Evolutionary conservation across 192 early-diverging fungal species (phyloP).

Genomic region (Podila epigama): DNA sequence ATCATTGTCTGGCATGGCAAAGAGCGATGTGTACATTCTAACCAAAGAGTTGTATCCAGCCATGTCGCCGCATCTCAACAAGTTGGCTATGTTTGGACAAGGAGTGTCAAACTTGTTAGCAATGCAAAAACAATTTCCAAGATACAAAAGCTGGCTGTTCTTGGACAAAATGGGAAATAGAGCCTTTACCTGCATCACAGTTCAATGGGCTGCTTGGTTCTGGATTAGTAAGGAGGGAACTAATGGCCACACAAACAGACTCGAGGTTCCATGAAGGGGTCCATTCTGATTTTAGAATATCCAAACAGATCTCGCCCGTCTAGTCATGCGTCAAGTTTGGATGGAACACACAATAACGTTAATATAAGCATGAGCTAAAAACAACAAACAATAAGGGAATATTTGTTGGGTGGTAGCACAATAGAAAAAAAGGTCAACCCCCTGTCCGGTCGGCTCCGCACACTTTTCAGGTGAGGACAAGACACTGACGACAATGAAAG

Average conservation of each 20-base stretch:
- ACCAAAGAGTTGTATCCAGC: constrained; percentile 89
- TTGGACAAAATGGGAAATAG: not conserved
- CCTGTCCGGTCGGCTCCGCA: not conserved
- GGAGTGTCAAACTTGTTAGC: no score
- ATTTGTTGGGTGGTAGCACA: not conserved
- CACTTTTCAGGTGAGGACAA: not conserved
- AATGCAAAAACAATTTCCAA: not conserved
- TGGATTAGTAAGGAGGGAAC: constrained; percentile 82
- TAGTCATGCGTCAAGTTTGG: no score
- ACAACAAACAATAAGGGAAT: not conserved
- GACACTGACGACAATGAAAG: not conserved
- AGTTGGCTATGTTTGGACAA: constrained; percentile 68
- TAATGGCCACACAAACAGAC: constrained; percentile 84
- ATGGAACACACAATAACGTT: not conserved
- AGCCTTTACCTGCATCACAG: constrained; percentile 75
- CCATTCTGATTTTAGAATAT: constrained; percentile 94
- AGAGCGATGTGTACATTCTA: constrained; percentile 81
- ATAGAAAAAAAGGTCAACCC: not conserved
- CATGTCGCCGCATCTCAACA: constrained; percentile 86
- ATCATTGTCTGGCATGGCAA: constrained; percentile 57
- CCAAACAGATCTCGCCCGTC: constrained; percentile 97
- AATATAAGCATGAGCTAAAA: not conserved
- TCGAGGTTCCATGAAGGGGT: constrained; percentile 94
- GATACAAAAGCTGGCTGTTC: not conserved
- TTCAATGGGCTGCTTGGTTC: constrained; percentile 92